Conservation (phyloP, 31 red algal species). For the Bonnemaisonia californica region DNA sequence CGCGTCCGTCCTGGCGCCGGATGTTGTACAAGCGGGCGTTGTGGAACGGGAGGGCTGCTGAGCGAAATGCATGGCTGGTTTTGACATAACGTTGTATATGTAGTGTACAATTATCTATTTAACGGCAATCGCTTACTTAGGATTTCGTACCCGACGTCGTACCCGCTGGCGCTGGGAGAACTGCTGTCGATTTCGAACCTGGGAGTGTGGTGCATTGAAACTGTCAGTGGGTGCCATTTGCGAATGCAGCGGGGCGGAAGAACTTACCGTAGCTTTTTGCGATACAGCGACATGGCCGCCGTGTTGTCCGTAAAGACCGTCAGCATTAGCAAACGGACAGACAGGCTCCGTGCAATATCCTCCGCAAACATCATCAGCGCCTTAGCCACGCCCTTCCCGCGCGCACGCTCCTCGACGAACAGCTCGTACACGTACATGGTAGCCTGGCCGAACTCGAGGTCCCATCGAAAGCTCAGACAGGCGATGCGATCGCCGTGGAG, state of each 20-base stretch:
- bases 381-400: constrained; percentile 30
- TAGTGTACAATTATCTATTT: neutral
- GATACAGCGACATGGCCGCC: constrained; percentile 45
- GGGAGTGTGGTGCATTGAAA: neutral
- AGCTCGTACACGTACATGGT: constrained; percentile 75
- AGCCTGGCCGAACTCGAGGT: constrained; percentile 32
- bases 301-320: constrained; percentile 54
- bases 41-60: neutral
- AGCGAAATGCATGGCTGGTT: neutral
- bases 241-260: neutral
- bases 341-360: constrained; percentile 1
- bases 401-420: constrained; percentile 20
- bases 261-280: constrained; percentile 44
- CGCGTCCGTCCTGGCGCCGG: neutral
- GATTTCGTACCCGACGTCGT: constrained; percentile 55
- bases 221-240: neutral
- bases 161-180: constrained; percentile 40
- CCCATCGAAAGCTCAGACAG: constrained; percentile 56
- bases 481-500: constrained; percentile 17
- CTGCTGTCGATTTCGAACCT: constrained; percentile 39
- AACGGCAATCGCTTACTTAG: constrained; percentile 29
- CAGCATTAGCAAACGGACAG: constrained; percentile 32
- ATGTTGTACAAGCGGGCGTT: neutral
- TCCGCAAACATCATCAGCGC: constrained; percentile 59
- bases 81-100: neutral